Percentiles rank a stretch among this genome's conserved stretches.
Evolutionary conservation across 2,329 filamentous ascomycete species (phyloP).

Genomic region (Plectosphaerella sp.): DNA sequence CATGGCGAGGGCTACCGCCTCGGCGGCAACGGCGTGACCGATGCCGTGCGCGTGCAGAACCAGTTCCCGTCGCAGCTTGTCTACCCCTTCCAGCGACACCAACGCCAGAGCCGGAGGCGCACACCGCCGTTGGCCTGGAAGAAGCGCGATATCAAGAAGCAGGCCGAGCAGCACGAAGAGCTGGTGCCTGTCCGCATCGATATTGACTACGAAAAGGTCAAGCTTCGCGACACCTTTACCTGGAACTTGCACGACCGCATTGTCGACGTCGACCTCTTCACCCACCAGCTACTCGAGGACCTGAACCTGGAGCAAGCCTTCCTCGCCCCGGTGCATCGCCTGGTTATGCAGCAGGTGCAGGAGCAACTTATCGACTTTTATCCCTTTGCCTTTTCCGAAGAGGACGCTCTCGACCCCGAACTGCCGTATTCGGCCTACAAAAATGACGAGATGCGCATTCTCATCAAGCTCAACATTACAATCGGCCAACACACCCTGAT

Average conservation of each 20-base stretch:
- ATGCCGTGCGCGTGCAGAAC: conserved; percentile 29
- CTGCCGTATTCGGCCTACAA: conserved; percentile 92
- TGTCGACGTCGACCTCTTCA: conserved; percentile 75
- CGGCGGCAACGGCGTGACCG: conserved; percentile 83
- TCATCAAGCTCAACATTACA: conserved; percentile 95
- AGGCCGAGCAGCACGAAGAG: conserved; percentile 88
- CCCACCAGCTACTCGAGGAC: conserved; percentile 86
- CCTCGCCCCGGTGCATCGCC: conserved; percentile 39
- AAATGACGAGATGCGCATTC: conserved; percentile 96
- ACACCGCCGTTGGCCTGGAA: conserved; percentile 69
- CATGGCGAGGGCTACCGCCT: conserved; percentile 79
- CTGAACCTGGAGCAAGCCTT: conserved; percentile 61
- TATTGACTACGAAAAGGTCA: conserved; percentile 92
- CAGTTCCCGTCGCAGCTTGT: conserved; percentile 41
- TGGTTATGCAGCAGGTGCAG: conserved; percentile 62
- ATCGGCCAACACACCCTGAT: conserved; percentile 92
- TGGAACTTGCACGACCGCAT: conserved; percentile 96
- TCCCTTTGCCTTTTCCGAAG: conserved; percentile 83
- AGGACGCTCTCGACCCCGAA: conserved; percentile 85
- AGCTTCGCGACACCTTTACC: conserved; percentile 93
- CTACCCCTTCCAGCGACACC: conserved; percentile 69
- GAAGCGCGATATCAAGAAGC: conserved; percentile 75
- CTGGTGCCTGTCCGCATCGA: conserved; percentile 88
- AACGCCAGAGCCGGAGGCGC: conserved; percentile 70
- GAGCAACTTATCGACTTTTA: conserved; percentile 94